Evolutionary conservation across 352 stramenopile genomes (phyloP).

Genomic region (Hyaloperonospora arabidopsidis): DNA sequence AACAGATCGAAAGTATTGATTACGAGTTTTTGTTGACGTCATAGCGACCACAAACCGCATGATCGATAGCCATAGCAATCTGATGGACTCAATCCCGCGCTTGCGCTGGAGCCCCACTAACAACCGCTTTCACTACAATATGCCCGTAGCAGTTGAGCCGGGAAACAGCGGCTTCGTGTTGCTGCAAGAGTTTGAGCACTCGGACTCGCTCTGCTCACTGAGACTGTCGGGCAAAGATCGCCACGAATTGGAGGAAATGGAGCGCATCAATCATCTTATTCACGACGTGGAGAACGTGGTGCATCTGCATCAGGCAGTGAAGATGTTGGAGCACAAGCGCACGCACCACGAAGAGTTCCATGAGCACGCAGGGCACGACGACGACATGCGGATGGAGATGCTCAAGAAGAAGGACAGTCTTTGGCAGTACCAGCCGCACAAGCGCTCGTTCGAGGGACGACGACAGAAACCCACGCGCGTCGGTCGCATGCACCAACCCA

Average conservation of each 20-base stretch:
- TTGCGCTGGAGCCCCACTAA: constrained; percentile 60
- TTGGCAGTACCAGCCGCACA: constrained; percentile 33
- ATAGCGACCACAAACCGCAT: constrained; percentile 2
- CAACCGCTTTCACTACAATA: constrained; percentile 75
- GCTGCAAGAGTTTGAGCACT: constrained; percentile 58
- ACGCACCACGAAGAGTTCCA: constrained; percentile 59
- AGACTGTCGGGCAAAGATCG: constrained; percentile 45
- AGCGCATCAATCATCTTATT: constrained; percentile 65
- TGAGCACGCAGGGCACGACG: constrained; percentile 40
- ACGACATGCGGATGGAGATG: constrained; percentile 37
- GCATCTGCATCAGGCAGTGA: constrained; percentile 52
- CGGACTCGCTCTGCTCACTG: constrained; percentile 34
- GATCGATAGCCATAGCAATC: constrained; percentile 26
- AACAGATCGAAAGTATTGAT: too few species aligned
- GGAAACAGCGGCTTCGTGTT: constrained; percentile 58
- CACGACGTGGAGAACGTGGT: constrained; percentile 61
- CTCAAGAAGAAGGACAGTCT: constrained; percentile 46
- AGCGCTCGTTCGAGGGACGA: constrained; percentile 33
- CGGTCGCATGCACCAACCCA: constrained; percentile 62
- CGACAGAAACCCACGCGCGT: constrained; percentile 51
- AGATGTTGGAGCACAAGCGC: constrained; percentile 51
- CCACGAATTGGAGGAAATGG: constrained; percentile 64
- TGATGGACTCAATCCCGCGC: constrained; percentile 57
- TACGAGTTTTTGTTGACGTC: too few species aligned
- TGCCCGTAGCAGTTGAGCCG: constrained; percentile 54